Evolutionary conservation across 306 rosid species (phyloP), one percentile per base, ranked within the genome.

Genomic region (Castanea sativa): DNA sequence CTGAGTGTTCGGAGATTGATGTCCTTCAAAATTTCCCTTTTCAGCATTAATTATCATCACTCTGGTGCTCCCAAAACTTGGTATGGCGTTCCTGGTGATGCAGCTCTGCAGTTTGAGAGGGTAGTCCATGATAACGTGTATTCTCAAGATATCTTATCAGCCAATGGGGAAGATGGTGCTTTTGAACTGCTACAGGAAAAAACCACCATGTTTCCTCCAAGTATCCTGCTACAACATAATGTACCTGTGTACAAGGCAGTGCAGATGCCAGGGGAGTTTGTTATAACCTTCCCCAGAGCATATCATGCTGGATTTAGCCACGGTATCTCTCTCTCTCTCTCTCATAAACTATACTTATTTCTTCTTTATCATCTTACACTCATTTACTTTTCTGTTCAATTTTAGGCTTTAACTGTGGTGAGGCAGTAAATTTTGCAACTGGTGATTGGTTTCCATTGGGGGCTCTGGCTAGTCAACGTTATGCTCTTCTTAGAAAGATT

Each of bases 331-430:
- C 38, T 57, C 55, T 9, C 6, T n/a, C 52, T 27, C 9, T 5
- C 19, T 2, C 69, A n/a, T n/a, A 9, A 5, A 1, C 15, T 1
- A 45, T n/a, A 33, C 27, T 38, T 2, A 9, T 70, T 55, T 27
- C 30, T 14, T 65, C 32, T 73, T 30, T 20, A 4, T 1, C 5
- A 21, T 12, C 38, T 56, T 30, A 43, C 43, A 43, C 35, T 25
- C 64, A 19, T 29, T 59, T 53, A 51, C 32, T 73, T 77, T 5
- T 9, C 65, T 30, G 68, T 74, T 38, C 35, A 71, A 63, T 15
- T 68, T 55, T 30, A 86, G 89, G 86, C n/a, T 86, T 86, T 56
- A 86, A 83, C 69, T 86, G 89, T 73, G 89, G 86, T 67, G 89
- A 82, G 71, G 86, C 84, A 35, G 84, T 82, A 21, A 85, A 85